Base-by-base conservation (phyloP, 164 flowering plant genomes). In the Buxus sempervirens region DNA sequence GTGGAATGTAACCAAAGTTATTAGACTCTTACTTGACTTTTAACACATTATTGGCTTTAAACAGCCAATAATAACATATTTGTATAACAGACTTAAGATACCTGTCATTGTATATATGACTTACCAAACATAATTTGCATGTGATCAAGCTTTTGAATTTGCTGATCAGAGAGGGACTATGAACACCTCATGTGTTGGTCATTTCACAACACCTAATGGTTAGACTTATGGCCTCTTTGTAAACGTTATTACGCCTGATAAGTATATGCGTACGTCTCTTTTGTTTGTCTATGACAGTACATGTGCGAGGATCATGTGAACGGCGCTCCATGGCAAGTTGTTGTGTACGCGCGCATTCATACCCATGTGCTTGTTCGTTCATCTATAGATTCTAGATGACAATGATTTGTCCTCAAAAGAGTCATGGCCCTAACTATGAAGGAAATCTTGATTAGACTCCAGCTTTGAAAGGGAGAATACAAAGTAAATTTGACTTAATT, bases 291-390 rank as follows among this genome's bases (percentile, higher is more conserved):
- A 20, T 16, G 16, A 60, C 58, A 51, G 51, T 25, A 62, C 72
- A 69, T 62, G 73, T 70, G 63, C 60, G 0, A n/a, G n/a, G n/a
- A 38, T 41, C 69, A 64, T 58, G 73, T 64, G 63, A 53, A 27
- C 0, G 18, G 0, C 23, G 15, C 57, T 57, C 61, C 20, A 32
- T 32, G 38, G 38, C 3, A 32, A 32, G 38, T 32, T 7, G 26
- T 62, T 54, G 26, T 10, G 55, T 55, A 55, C 64, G 51, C 58
- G 58, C 41, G 58, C 57, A 28, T 32, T 25, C 22, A 27, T 21
- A 27, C 57, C 58, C 65, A 63, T 45, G 58, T 60, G 58, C 28
- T 21, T 24, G 51, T 51, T 60, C 45, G 25, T 67, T 67, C 19
- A 6, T 26, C 48, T 20, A 36, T 26, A 48, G 22, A 16, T n/a